phyloP scores from a whole-genome alignment of 2,329 filamentous ascomycete genomes.

The Fusarium musae region DNA sequence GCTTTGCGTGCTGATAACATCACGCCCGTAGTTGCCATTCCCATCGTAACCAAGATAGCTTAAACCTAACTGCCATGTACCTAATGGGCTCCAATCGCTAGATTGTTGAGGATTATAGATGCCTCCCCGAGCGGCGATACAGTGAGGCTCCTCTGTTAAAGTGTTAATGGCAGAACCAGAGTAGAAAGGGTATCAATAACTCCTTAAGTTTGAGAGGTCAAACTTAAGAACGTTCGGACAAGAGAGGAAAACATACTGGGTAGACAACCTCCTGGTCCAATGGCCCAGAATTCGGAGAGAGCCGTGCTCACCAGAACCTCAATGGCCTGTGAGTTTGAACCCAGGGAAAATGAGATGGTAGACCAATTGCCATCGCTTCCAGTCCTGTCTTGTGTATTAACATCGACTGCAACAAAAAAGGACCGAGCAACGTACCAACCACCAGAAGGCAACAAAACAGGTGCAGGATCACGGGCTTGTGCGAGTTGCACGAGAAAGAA shows the following conservation, averaged over 20 bases:
- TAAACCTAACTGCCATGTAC: conserved; percentile 69
- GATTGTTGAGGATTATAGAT: conserved; percentile 66
- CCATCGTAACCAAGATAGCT: conserved; percentile 67
- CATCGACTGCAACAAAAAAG: background rate
- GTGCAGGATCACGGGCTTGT: conserved; percentile 34
- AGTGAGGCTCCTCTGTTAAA: conserved; percentile 59
- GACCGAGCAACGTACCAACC: conserved; percentile 31
- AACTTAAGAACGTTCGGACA: background rate
- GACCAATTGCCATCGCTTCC: conserved; percentile 79
- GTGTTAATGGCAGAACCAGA: conserved; percentile 25
- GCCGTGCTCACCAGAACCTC: conserved; percentile 69
- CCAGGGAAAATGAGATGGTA: conserved; percentile 66
- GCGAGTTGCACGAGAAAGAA: conserved; percentile 26
- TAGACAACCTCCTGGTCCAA: conserved; percentile 68
- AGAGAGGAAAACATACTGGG: conserved; percentile 53
- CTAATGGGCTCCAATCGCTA: conserved; percentile 67
- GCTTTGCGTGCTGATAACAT: conserved; percentile 57
- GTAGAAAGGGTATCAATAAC: background rate
- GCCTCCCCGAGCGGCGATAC: conserved; percentile 66
- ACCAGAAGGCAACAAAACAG: conserved; percentile 36
- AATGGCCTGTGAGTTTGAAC: conserved; percentile 53
- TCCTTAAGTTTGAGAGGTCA: background rate
- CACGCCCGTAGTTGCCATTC: conserved; percentile 73
- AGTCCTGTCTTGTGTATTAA: conserved; percentile 56
- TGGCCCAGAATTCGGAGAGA: conserved; percentile 76